These are phyloP conservation scores for Prinsepia uniflora DNA, from an alignment of 306 rosid genomes.

Conservation along the genomic window DNA sequence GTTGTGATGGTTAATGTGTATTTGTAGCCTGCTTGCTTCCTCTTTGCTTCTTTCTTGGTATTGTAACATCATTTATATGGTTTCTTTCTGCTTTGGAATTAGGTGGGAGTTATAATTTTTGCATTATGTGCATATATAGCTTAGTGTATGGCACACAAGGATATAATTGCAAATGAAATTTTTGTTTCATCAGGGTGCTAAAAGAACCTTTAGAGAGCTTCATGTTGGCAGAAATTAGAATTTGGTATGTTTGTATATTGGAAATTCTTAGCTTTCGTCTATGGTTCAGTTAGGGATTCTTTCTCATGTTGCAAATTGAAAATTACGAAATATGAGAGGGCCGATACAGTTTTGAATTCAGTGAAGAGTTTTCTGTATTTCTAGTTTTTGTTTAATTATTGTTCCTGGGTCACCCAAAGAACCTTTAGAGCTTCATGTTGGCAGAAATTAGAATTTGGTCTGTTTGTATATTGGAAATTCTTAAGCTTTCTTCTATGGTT, in stretches of 20 bases:
- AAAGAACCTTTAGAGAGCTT: background rate
- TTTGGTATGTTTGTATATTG: background rate
- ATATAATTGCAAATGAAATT: background rate
- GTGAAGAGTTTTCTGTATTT: background rate
- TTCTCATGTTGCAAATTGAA: background rate
- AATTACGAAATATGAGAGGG: background rate
- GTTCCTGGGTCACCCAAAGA: background rate
- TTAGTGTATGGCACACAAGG: background rate
- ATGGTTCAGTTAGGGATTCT: background rate
- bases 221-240: background rate
- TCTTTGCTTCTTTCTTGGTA: background rate
- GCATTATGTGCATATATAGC: background rate
- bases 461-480: background rate
- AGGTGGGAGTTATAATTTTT: background rate
- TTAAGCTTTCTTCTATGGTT: too few relatives aligned
- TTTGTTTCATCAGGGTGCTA: background rate
- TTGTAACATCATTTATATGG: background rate
- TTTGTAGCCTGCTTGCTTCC: constrained; percentile 3
- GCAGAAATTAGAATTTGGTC: background rate
- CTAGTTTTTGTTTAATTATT: background rate
- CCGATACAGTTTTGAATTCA: background rate
- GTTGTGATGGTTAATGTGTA: background rate
- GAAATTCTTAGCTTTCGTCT: background rate
- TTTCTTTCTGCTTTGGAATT: background rate
- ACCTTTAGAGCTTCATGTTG: background rate